These are phyloP conservation scores for Chaetothyriales sp. DNA, from an alignment of 2,329 filamentous ascomycete species.

Conservation along the genomic window DNA sequence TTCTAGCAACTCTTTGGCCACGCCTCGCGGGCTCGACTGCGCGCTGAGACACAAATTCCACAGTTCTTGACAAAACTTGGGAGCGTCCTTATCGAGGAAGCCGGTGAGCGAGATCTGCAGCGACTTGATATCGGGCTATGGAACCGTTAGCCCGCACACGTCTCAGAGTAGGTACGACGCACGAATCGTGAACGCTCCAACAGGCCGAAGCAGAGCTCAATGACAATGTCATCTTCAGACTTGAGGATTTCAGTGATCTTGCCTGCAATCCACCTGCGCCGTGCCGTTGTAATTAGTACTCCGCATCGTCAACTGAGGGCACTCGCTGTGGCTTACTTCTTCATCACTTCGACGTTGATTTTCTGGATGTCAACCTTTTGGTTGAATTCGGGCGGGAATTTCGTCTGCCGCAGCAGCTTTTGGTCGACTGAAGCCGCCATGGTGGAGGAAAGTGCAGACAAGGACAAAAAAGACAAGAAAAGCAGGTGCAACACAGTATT, in stretches of 20 bases:
- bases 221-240: slow-evolving; percentile 91
- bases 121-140: slow-evolving; percentile 83
- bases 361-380: slow-evolving; percentile 95
- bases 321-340: slow-evolving; percentile 50
- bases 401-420: slow-evolving; percentile 78
- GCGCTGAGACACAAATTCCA: slow-evolving; percentile 88
- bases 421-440: slow-evolving; percentile 58
- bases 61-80: slow-evolving; percentile 78
- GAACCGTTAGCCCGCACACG: slow-evolving; percentile 2
- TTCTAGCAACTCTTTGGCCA: slow-evolving; percentile 85
- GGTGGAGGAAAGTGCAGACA: background rate
- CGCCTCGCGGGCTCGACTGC: slow-evolving; percentile 72
- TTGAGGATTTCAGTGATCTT: slow-evolving; percentile 76
- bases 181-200: slow-evolving; percentile 64
- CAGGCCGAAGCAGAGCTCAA: slow-evolving; percentile 60
- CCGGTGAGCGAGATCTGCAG: slow-evolving; percentile 89
- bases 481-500: background rate
- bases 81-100: slow-evolving; percentile 84
- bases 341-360: slow-evolving; percentile 94
- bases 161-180: slow-evolving; percentile 25
- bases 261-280: slow-evolving; percentile 72
- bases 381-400: slow-evolving; percentile 85
- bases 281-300: slow-evolving; percentile 6
- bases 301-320: slow-evolving; percentile 4
- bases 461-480: background rate